Base-by-base conservation (phyloP, 495 filamentous ascomycete genomes). In the Talaromyces thailandensis region DNA sequence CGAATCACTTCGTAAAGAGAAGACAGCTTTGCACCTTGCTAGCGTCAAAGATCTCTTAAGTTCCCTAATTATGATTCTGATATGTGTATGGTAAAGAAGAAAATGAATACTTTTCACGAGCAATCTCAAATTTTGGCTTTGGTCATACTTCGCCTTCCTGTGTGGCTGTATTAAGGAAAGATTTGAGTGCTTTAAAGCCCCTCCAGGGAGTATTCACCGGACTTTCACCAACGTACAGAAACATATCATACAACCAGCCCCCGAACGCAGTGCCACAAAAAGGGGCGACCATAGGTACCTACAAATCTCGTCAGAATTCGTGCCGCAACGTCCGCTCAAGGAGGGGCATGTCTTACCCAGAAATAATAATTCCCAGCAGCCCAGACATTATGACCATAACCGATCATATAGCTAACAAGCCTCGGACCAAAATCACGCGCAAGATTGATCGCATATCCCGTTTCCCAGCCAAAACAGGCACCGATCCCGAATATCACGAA, bases 391-490 rank as follows among this genome's bases (percentile, higher is more conserved):
- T 72, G 73, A 3, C 86, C 86, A 69, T 89, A 88, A 4, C 86
- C 86, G 28, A 88, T 62, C 64, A 81, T 74, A 65, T 84, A 89
- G 3, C 79, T 76, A 37, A 86, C 77, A 25, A 88, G 69, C n/a
- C 86, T 68, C 0, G 86, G 86, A 0, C 86, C 86, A 72, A 88
- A 88, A 61, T 89, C 86, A 56, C 86, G 69, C 2, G 86, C 86
- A 23, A 85, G 70, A 65, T 88, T 88, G 37, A 88, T 86, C 5
- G 86, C 84, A 70, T 86, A 88, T 2, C 85, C 86, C 4, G 86
- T 88, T 67, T 88, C 84, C 80, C 82, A 88, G 29, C 86, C 86
- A 70, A 86, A 88, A 66, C 85, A 86, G 51, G 84, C 82, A 18
- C 84, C 86, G 24, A 88, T 79, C 3, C 85, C 85, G 67, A 86